Percentiles rank a stretch among this genome's conserved stretches.
phyloP scores from a whole-genome alignment of 176 grass and related monocot species.

The Oryza australiensis region DNA sequence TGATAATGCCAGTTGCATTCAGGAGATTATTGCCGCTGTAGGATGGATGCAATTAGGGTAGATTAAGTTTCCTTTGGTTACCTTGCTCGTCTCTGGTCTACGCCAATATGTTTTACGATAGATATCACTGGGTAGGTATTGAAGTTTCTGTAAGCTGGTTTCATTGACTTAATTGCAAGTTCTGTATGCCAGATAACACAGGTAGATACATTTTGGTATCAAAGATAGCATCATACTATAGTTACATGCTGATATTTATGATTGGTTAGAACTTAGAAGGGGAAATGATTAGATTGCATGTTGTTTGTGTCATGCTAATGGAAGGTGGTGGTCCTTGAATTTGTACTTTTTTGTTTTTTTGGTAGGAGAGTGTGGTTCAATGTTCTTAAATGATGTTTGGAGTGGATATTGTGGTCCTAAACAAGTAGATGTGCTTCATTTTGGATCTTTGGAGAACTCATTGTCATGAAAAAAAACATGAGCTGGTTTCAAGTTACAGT shows the following conservation, averaged over 20 bases:
- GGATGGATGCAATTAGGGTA: neutral
- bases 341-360: conserved; percentile 25
- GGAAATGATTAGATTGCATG: neutral
- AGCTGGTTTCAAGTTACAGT: neutral
- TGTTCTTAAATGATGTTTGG: conserved; percentile 34
- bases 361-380: conserved; percentile 32
- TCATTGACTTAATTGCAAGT: conserved; percentile 3
- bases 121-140: neutral
- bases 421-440: neutral
- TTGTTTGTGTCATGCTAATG: conserved; percentile 19
- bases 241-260: conserved; percentile 19
- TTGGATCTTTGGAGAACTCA: conserved; percentile 1
- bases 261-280: neutral
- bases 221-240: neutral
- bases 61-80: neutral
- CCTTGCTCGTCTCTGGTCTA: neutral
- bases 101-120: neutral
- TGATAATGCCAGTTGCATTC: conserved; percentile 8
- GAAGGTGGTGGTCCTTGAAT: neutral
- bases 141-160: conserved; percentile 5
- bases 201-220: neutral
- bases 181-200: neutral
- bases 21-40: neutral
- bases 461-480: neutral
- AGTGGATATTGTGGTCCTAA: conserved; percentile 35